Conservation (phyloP, 148 eudicot genomes). For the Rhododendron ovatum region DNA sequence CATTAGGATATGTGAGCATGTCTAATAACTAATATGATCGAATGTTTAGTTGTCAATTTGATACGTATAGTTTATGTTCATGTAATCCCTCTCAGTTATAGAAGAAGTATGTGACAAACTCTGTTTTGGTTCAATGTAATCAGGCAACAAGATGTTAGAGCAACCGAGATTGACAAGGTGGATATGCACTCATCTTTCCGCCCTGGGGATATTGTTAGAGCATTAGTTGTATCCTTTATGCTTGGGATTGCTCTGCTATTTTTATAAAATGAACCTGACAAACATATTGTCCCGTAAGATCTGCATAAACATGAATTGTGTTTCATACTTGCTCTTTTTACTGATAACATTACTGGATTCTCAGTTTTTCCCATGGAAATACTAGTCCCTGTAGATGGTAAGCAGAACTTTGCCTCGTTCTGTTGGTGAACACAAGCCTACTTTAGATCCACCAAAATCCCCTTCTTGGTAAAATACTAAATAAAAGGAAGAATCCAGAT, state of each 20-base stretch:
- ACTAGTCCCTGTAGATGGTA: not conserved
- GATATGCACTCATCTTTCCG: slow-evolving; percentile 88
- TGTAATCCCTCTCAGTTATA: not conserved
- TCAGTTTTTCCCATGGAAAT: not conserved
- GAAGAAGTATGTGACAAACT: not conserved
- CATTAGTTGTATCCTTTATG: slow-evolving; percentile 83
- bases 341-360: not conserved
- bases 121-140: not conserved
- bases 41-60: not conserved
- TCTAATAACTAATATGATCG: not conserved
- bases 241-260: not conserved
- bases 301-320: slow-evolving; percentile 2
- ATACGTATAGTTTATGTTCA: not conserved
- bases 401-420: not conserved
- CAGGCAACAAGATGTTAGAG: slow-evolving; percentile 99
- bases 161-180: slow-evolving; percentile 97
- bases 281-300: not conserved
- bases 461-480: not conserved
- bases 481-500: not conserved
- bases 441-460: not conserved
- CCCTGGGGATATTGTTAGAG: slow-evolving; percentile 86
- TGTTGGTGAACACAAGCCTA: not conserved
- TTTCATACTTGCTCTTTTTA: not conserved
- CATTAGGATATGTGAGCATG: not conserved
- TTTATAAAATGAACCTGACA: not conserved